Evolutionary conservation across 495 filamentous ascomycete genomes (phyloP), one percentile per base, ranked within the genome.

Genomic region (Penicillium mononematosum): DNA sequence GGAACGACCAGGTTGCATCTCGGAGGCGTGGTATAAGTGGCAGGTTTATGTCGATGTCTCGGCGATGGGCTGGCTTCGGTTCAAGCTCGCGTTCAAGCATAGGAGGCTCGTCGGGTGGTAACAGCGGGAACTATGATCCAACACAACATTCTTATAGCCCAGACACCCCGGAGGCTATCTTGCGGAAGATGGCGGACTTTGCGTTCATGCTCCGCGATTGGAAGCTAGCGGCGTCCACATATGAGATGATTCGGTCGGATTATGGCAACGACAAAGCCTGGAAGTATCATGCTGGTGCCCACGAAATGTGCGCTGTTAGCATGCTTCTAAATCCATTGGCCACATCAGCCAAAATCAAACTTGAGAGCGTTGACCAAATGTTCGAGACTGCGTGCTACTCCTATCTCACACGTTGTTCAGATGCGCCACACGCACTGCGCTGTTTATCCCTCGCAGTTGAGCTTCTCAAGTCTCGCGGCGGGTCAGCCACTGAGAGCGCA

Each of bases 1-100:
- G 94, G 94, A 98, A 98, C 67, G 94, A 98, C 65, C 92, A 97
- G 73, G 87, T 98, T 8, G 92, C 91, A n/a, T 96, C 95, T 14
- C 79, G 88, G 45, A 78, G 94, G 42, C 84, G 90, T 52, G 95
- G 95, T 32, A 78, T 98, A 53, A 87, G 86, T 58, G 94, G 94
- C 14, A 84, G 91, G 3, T 91, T 98, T 67, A 88, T 96, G 75
- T 92, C 87, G n/a, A 77, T 98, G 57, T 95, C 90, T 0, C 93
- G 93, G 70, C 81, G 87, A 63, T 96, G 86, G 83, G 82, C 87
- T 31, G 83, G 87, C 14, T 96, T 98, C 66, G 89, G 91, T 34
- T 80, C 85, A 1, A 63, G 71, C n/a, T 75, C 78, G 31, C 66
- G 70, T 22, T 80, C 81, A 20, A 67, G 76, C 32, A 72, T 71